A percentile compares a stretch with the other conserved stretches of the same genome.
Evolutionary conservation across 345 rosid species (phyloP).

Genomic region (Zanthoxylum bungeanum): DNA sequence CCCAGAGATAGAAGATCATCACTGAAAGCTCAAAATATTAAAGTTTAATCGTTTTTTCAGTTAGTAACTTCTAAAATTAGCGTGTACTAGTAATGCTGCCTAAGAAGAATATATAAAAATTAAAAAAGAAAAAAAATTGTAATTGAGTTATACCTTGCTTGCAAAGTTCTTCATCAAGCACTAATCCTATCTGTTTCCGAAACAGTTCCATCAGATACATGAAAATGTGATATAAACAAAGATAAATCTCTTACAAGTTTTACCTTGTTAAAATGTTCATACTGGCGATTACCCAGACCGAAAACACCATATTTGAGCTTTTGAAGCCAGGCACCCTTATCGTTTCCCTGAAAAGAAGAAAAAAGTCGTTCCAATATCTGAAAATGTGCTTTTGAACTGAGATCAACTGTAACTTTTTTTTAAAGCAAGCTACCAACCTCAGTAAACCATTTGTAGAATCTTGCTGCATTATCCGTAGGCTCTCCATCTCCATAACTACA

Average conservation of each 20-base stretch:
- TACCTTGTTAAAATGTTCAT: slow-evolving; percentile 98
- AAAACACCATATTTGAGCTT: slow-evolving; percentile 69
- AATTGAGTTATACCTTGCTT: slow-evolving; percentile 49
- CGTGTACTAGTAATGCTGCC: background rate
- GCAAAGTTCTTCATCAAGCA: slow-evolving; percentile 56
- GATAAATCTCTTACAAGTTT: background rate
- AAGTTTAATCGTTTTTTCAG: background rate
- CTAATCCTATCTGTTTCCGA: slow-evolving; percentile 56
- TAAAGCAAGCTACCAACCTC: slow-evolving; percentile 48
- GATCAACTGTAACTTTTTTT: background rate
- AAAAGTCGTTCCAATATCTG: background rate
- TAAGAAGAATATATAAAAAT: background rate
- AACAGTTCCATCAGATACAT: slow-evolving; percentile 6
- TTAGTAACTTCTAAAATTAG: background rate
- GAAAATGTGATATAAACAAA: slow-evolving; percentile 10
- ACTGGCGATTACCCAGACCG: slow-evolving; percentile 92
- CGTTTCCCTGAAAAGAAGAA: slow-evolving; percentile 53
- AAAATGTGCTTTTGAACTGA: slow-evolving; percentile 8
- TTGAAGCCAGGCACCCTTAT: slow-evolving; percentile 54
- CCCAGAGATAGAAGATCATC: too few relatives aligned
- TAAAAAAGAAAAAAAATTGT: too few relatives aligned
- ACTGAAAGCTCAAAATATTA: background rate
- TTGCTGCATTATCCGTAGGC: slow-evolving; percentile 97
- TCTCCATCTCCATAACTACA: slow-evolving; percentile 96
- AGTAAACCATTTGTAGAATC: slow-evolving; percentile 90